Base-by-base conservation (phyloP, 345 rosid genomes). In the Melaleuca quinquenervia region DNA sequence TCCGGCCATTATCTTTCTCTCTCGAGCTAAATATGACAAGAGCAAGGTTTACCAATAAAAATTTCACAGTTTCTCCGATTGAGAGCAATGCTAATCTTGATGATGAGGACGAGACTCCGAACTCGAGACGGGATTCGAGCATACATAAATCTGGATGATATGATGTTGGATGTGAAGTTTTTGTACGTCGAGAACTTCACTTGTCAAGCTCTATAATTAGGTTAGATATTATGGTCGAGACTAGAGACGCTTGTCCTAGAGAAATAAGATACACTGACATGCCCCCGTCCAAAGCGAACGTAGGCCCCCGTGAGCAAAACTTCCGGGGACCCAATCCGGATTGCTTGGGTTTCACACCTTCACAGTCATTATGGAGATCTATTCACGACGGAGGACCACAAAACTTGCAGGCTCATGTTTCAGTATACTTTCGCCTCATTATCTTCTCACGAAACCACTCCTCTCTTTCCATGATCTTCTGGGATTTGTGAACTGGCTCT, bases 281-380 rank as follows among this genome's bases (percentile, higher is more conserved):
- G 49, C 54, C 11, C 74, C 50, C 87, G 85, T 76, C 86, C 49
- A 32, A 82, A 86, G 83, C 86, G 76, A 82, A 85, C 64, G 52
- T 49, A 27, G 78, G 80, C 7, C 36, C 83, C 86, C 44, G 74
- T 82, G 62, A 82, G 60, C 13, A 18, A 74, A 14, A 54, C 83
- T 84, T 49, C 5, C 75, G 84, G 48, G 92, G 90, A 52, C 86
- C 90, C 90, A 80, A 8, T 48, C 50, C 89, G 93, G 48, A 94
- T 91, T 87, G 94, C 98, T 91, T 93, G 98, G 96, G 87, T 95
- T 92, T 94, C 95, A 94, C 89, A 93, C 87, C 93, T 89, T 87
- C 91, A 86, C 48, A 70, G 78, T 4, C 48, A 70, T 36, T 20
- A 70, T 70, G 48, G 36, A 70, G 78, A 36, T 20, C 48, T 18